Evolutionary conservation across 2,329 filamentous ascomycete genomes (phyloP), one percentile per base, ranked within the genome.

Genomic region (Sporothrix curviconia): DNA sequence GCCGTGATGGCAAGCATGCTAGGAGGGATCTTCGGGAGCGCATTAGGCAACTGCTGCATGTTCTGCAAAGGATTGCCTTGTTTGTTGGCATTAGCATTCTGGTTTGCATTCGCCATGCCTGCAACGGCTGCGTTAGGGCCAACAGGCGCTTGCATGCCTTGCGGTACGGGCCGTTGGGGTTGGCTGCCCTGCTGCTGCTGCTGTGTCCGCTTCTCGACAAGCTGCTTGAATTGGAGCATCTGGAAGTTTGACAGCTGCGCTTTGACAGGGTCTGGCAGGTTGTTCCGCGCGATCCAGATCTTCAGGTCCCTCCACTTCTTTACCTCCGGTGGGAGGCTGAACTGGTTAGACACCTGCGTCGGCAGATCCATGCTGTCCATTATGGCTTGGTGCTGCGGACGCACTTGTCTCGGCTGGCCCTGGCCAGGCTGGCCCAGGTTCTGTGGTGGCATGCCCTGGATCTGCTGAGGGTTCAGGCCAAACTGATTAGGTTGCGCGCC

Each of bases 361-460:
- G 76, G 76, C 1, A 81, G 60, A 11, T 80, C 77, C 74, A 80
- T 74, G 9, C 63, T 69, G 59, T 80, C 77, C 74, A 80, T 78
- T 58, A 74, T 66, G 1, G 62, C 59, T 50, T 72, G 69, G 7
- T 72, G 66, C 25, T 75, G 74, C 4, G 55, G 46, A 19, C 54
- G 59, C 34, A 61, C 32, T 24, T 64, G 62, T 19, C 63, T 64
- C 34, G 66, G 66, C 36, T 67, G 66, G 15, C 65, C 44, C 2
- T 64, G 55, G 11, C 32, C 51, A 6, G 50, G 44, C 34, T 62
- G 59, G 25, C 42, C 34, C 57, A 61, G 56, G 34, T 59, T 58
- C 22, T 57, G 58, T 2, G 54, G 44, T 7, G 50, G 54, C 32
- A 58, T 43, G 1, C 53, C 58, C 4, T 49, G 44, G 14, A 43